Base-by-base conservation (phyloP, 2,329 filamentous ascomycete species). In the Penicillium sp. region DNA sequence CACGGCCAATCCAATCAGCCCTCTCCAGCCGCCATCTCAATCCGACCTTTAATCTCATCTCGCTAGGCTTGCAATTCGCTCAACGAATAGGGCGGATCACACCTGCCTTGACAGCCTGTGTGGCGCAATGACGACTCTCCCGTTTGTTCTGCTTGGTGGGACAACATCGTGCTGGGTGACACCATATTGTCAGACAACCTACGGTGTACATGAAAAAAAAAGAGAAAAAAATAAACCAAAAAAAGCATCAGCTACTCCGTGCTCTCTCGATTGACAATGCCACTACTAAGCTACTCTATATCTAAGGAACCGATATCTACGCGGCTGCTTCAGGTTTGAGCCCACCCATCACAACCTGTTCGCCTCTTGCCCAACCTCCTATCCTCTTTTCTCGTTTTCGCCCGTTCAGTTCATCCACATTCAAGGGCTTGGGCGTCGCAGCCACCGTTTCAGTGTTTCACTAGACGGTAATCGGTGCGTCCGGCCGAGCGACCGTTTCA, bases 401-500 rank as follows among this genome's bases (percentile, higher is more conserved):
- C 42, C 28, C 42, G 26, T 31, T 21, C 24, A 44, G 42, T 45
- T 45, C 42, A 23, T 24, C 42, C 42, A 24, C 42, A 19, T 31
- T 26, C 42, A 45, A 45, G 42, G 42, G 42, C 42, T 31, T 16
- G 42, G 42, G 26, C 26, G 42, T 45, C 26, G 24, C 28, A 45
- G 42, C 42, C 42, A 45, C 42, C 42, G 42, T 45, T 45, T 45
- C 42, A 45, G 42, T 45, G 42, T 45, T 45, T 45, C 42, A 45
- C 42, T 26, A 29, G 28, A 29, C 10, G 28, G 26, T 14, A 45
- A 45, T 45, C 42, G 26, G 42, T 19, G 42, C 26, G 42, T 45
- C 21, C 42, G 42, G 26, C 42, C 26, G 26, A 45, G 42, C 42
- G 24, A 45, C 42, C 42, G 42, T 45, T 45, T 45, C 42, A 45